phyloP scores from a whole-genome alignment of 495 filamentous ascomycete genomes.

The Astrothelium macrocarpum region DNA sequence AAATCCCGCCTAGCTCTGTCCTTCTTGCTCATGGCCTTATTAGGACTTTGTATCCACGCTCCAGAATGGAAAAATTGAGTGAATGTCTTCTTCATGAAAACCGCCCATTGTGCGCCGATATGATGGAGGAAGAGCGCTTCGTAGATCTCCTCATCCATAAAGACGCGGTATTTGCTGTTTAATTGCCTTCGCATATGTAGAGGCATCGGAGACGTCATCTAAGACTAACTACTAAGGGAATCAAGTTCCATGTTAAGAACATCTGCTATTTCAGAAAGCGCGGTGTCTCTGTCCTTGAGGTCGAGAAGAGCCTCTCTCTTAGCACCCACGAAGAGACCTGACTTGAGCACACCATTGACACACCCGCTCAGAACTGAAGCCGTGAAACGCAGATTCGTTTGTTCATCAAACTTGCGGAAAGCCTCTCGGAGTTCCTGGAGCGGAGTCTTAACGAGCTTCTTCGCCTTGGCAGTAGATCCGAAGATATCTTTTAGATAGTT shows the following conservation, averaged over 20 bases:
- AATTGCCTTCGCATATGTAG: constrained; percentile 23
- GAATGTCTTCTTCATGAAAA: constrained; percentile 21
- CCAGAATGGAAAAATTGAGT: constrained; percentile 17
- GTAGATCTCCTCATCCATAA: constrained; percentile 26
- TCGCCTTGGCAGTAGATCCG: constrained; percentile 19
- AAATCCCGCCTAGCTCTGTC: constrained; percentile 25
- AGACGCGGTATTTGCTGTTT: constrained; percentile 23
- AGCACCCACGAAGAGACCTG: constrained; percentile 20
- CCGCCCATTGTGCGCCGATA: constrained; percentile 24
- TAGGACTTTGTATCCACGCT: constrained; percentile 16
- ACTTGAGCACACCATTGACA: constrained; percentile 20
- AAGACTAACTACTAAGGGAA: constrained; percentile 20
- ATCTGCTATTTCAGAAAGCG: constrained; percentile 24
- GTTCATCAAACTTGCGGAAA: constrained; percentile 14
- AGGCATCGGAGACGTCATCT: constrained; percentile 19
- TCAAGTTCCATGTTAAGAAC: constrained; percentile 27
- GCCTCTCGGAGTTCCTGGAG: constrained; percentile 19
- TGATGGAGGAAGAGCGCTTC: constrained; percentile 25
- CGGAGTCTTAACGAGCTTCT: constrained; percentile 20
- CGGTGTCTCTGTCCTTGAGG: constrained; percentile 14
- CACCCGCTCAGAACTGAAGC: constrained; percentile 11
- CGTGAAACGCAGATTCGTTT: constrained; percentile 3
- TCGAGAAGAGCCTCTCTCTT: constrained; percentile 22
- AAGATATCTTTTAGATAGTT: constrained; percentile 27
- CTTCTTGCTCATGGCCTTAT: constrained; percentile 13